Evolutionary conservation across 495 filamentous ascomycete genomes (phyloP), one percentile per base, ranked within the genome.

Genomic region (Rostrohypoxylon terebratum): DNA sequence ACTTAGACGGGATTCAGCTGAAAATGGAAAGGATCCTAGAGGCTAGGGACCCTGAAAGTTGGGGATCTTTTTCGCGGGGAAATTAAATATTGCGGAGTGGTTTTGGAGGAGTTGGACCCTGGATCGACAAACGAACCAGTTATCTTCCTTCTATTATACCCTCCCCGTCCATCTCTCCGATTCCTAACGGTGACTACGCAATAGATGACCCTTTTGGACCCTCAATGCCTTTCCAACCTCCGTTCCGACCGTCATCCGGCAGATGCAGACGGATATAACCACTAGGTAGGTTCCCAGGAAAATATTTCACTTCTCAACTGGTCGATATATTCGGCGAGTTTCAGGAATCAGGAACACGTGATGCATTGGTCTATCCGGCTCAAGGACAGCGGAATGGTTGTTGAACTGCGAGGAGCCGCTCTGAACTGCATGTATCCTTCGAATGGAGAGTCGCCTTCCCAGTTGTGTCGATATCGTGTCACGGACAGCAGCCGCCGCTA

Each of bases 71-170:
- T 59, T 50, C 63, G 63, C 44, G 63, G 63, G 63, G 55, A 67
- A 67, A 59, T 67, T 50, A 59, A 53, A 28, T 53, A 50, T 65
- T 66, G 63, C 63, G 63, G 63, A 66, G 63, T 50, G 28, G 28
- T 28, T 3, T 28, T 28, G 20, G 14, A 34, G 38, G 42, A 59
- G 13, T 14, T 20, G 53, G 33, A 53, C 63, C 51, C 47, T 57
- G 42, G n/a, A 50, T 57, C 14, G 21, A n/a, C 36, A 66, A 40
- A n/a, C 51, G 18, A 38, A 14, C 40, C 53, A 66, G 53, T 58
- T 53, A 57, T 57, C 53, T 34, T 57, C 31, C n/a, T n/a, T 57
- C 33, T 34, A 38, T 57, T 57, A 9, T 21, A 21, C 18, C 28
- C n/a, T 57, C 28, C 31, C 18, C 28, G 6, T 57, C 28, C 31